phyloP scores from a whole-genome alignment of 129 eudicot species.

The Lactuca sativa region DNA sequence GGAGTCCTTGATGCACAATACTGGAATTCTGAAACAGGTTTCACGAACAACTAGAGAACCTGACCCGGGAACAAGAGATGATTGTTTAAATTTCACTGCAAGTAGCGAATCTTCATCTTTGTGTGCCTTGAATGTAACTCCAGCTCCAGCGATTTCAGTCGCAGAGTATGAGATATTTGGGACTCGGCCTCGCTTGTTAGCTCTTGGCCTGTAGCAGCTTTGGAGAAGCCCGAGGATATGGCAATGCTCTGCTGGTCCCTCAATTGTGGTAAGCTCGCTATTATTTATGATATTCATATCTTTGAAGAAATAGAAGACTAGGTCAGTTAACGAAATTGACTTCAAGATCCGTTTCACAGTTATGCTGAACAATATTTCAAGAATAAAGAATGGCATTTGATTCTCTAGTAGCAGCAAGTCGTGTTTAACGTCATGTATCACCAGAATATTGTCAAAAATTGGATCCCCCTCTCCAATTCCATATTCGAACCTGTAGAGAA shows the following conservation, averaged over 20 bases:
- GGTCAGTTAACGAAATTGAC: background rate
- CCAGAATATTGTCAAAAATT: constrained; percentile 15
- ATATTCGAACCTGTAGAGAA: constrained; percentile 1
- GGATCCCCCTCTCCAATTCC: constrained; percentile 13
- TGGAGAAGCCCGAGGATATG: constrained; percentile 31
- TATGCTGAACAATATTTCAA: constrained; percentile 4
- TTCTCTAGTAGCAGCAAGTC: constrained; percentile 26
- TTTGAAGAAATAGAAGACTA: constrained; percentile 11
- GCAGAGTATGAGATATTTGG: constrained; percentile 17
- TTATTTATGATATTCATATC: constrained; percentile 15
- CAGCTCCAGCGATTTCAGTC: constrained; percentile 20
- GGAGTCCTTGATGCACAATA: constrained; percentile 3
- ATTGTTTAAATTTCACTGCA: constrained; percentile 18
- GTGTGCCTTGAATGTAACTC: constrained; percentile 16
- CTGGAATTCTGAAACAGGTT: constrained; percentile 12
- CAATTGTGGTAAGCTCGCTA: background rate
- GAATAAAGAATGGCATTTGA: constrained; percentile 20
- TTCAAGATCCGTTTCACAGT: constrained; percentile 7
- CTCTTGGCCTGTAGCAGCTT: constrained; percentile 14
- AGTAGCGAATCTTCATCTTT: background rate
- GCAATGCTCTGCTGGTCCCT: constrained; percentile 8
- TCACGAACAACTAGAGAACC: background rate
- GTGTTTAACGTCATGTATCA: background rate
- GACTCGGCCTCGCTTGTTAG: background rate
- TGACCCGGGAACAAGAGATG: constrained; percentile 7